Evolutionary conservation across 2,329 filamentous ascomycete genomes (phyloP), one percentile per base, ranked within the genome.

Genomic region (Camillea tinctor): DNA sequence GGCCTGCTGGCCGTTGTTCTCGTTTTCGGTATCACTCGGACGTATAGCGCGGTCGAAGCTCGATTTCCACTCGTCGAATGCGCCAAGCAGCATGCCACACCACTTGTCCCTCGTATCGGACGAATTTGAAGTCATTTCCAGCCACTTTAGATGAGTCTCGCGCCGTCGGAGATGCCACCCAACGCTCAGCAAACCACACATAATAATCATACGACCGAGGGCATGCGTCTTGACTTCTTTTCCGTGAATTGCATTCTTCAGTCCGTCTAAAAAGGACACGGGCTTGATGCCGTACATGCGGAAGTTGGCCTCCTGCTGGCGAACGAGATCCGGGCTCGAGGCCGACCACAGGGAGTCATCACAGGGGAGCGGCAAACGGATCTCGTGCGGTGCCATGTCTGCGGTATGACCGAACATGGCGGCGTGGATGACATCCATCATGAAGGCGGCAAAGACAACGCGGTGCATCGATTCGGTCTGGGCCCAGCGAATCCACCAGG

Each of bases 391-490:
- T 1, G 92, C 90, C 92, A 97, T 96, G 62, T 93, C 91, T 0
- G 92, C 92, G 0, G 89, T 88, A 72, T 97, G 93, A 0, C 93
- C 93, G 70, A 97, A 97, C 87, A 97, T 95, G 21, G 91, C 93
- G 1, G 92, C 92, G 72, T 97, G 93, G 0, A 91, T 89, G 6
- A 92, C 90, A 71, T 97, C 93, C 70, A 96, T 86, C 69, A 96
- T 90, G 72, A 97, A 97, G 0, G 93, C 92, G 0, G 88, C 92
- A 75, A 95, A 97, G 0, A 93, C 92, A 1, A 92, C 92, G 56
- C 93, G 84, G 61, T 92, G 86, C 65, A 93, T 96, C 0, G 93
- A 91, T 73, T 97, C 93, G 0, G 90, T 91, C 24, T 91, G 91
- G 56, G 95, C 93, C 93, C 93, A 97, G 60, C 91, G 85, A 63